A percentile compares a stretch with the other conserved stretches of the same genome.
These are phyloP conservation scores for Diaporthe helianthi DNA, from an alignment of 2,329 filamentous ascomycete species.

Conservation along the genomic window DNA sequence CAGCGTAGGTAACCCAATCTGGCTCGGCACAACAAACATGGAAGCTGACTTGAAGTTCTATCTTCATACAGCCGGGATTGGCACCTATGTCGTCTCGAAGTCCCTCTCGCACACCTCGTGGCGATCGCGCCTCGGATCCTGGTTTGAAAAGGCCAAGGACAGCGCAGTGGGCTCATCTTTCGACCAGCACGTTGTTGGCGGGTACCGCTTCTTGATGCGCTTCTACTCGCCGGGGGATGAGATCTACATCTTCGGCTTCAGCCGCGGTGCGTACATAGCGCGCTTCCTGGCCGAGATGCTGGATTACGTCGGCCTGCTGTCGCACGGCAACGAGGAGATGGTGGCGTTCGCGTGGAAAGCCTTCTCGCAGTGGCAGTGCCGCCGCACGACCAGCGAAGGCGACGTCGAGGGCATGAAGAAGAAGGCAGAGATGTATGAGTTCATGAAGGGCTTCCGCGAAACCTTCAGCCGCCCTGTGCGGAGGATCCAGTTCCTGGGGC, in stretches of 20 bases:
- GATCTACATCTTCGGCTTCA: slow-evolving; percentile 79
- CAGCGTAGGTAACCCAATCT: slow-evolving; percentile 54
- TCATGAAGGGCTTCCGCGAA: slow-evolving; percentile 81
- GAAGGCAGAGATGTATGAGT: slow-evolving; percentile 70
- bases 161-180: slow-evolving; percentile 82
- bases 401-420: slow-evolving; percentile 52
- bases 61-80: slow-evolving; percentile 64
- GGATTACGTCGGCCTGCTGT: slow-evolving; percentile 80
- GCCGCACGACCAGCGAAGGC: slow-evolving; percentile 53
- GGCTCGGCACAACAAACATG: not conserved
- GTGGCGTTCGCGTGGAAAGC: slow-evolving; percentile 85
- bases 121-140: slow-evolving; percentile 65
- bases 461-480: slow-evolving; percentile 80
- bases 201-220: slow-evolving; percentile 80
- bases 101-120: slow-evolving; percentile 64
- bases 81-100: slow-evolving; percentile 72
- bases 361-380: slow-evolving; percentile 75
- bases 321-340: slow-evolving; percentile 86
- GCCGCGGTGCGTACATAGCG: slow-evolving; percentile 75
- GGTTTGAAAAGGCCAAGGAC: slow-evolving; percentile 78
- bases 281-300: slow-evolving; percentile 84
- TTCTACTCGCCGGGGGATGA: slow-evolving; percentile 70
- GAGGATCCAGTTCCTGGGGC: slow-evolving; percentile 76
- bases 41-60: not conserved
- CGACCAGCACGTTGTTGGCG: slow-evolving; percentile 82